Base-by-base conservation (phyloP, 2,329 filamentous ascomycete species). In the Keithomyces neogunnii region DNA sequence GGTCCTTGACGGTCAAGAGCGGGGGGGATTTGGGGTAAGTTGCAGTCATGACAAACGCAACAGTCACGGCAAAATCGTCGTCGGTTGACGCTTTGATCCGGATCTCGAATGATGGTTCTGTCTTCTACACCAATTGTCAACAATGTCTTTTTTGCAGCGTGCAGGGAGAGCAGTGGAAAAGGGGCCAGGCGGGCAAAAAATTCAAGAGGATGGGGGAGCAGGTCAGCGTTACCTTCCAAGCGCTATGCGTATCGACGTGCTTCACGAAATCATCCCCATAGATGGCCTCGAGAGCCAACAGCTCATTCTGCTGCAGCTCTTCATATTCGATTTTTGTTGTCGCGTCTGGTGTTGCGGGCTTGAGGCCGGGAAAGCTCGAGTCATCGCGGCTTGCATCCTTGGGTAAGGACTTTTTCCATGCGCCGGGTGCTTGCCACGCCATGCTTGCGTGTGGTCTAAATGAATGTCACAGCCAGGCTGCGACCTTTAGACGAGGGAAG, bases 11-110 rank as follows among this genome's bases (percentile, higher is more conserved):
- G 4, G 78, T 82, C 11, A 96, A 70, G 9, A 89, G 72, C 1
- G 91, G 91, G 2, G 83, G 73, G 1, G 89, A 87, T 63, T 89
- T 95, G 3, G 92, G 93, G 65, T 97, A 97, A 1, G 91, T 95
- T 5, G 90, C 87, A 7, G 89, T 93, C 57, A 97, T 74, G 51
- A 88, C 85, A 49, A 95, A 89, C 46, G 81, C 77, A n/a, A 97
- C 70, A 2, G 81, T 82, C 39, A 90, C 75, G 30, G 77, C 77
- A 54, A 89, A 79, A 47, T 90, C 85, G 38, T 82, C 77, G 61
- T 93, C 86, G 0, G 82, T 84, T 3, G 82, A 82, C 8, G 89
- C 80, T 61, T 82, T 89, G 56, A 97, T 76, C 49, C 78, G 81
- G 49, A 97, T 83, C 58, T 88, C 88, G 66, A 97, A 95, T 0